Conservation (phyloP, 306 rosid genomes). For the Rosa lucieae region DNA sequence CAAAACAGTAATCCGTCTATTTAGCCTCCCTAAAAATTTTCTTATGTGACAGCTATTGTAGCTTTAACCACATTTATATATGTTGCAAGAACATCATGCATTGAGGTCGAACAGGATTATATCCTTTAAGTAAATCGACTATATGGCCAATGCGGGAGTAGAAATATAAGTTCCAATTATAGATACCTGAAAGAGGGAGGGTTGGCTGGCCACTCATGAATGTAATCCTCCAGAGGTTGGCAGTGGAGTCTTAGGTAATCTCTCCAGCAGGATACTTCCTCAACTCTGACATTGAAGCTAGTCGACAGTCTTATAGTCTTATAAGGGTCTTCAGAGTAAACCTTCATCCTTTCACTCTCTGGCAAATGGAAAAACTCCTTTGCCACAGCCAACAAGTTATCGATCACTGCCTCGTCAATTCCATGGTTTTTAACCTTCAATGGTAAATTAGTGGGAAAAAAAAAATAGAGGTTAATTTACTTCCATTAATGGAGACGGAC, state of each 20-base stretch:
- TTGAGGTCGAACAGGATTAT: too few relatives aligned
- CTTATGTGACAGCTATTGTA: too few relatives aligned
- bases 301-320: slow-evolving; percentile 28
- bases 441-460: background rate
- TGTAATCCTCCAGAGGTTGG: slow-evolving; percentile 31
- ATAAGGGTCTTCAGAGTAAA: slow-evolving; percentile 29
- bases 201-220: slow-evolving; percentile 33
- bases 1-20: too few relatives aligned
- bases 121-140: too few relatives aligned
- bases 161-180: background rate
- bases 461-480: background rate
- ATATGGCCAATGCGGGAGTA: background rate
- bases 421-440: slow-evolving; percentile 34
- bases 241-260: slow-evolving; percentile 37
- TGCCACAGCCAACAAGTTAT: slow-evolving; percentile 20
- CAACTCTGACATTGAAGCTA: slow-evolving; percentile 32
- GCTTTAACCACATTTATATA: too few relatives aligned
- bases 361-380: slow-evolving; percentile 31
- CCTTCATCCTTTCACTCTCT: slow-evolving; percentile 24
- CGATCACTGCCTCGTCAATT: slow-evolving; percentile 22
- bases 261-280: slow-evolving; percentile 28
- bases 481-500: background rate
- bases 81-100: too few relatives aligned
- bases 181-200: slow-evolving; percentile 28
- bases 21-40: too few relatives aligned